These are phyloP conservation scores for Ensete ventricosum DNA, from an alignment of 176 grass and related monocot species.

Conservation along the genomic window DNA sequence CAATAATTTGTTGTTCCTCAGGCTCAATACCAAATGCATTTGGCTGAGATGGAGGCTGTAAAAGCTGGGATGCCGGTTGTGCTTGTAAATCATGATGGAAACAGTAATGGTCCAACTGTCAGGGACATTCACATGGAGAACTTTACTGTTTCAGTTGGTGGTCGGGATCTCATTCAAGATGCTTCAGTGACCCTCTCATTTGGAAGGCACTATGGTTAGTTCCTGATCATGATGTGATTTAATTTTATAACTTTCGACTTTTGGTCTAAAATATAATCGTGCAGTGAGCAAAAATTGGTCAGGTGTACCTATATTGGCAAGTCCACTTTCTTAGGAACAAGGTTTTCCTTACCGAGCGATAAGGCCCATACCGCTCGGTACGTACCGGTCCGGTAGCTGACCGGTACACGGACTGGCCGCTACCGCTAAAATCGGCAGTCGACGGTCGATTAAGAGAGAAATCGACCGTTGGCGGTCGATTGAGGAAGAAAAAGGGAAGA, in stretches of 20 bases:
- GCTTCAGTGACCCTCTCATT: slow-evolving; percentile 64
- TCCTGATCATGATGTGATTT: background rate
- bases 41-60: slow-evolving; percentile 77
- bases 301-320: too few species aligned
- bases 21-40: slow-evolving; percentile 81
- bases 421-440: too few species aligned
- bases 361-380: too few species aligned
- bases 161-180: slow-evolving; percentile 87
- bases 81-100: slow-evolving; percentile 55
- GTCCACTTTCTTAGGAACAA: too few species aligned
- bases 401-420: too few species aligned
- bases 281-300: too few species aligned
- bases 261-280: background rate
- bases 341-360: too few species aligned
- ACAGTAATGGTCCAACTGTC: slow-evolving; percentile 44
- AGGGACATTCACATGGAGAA: slow-evolving; percentile 99
- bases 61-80: slow-evolving; percentile 89
- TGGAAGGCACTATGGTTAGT: slow-evolving; percentile 93
- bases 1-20: slow-evolving; percentile 30
- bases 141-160: slow-evolving; percentile 83
- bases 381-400: too few species aligned
- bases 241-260: background rate
- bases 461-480: too few species aligned
- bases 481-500: too few species aligned
- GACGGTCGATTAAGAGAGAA: too few species aligned